A percentile compares a stretch with the other conserved stretches of the same genome.
These are phyloP conservation scores for Thielaviopsis ethacetica DNA, from an alignment of 2,329 filamentous ascomycete genomes.

Conservation along the genomic window DNA sequence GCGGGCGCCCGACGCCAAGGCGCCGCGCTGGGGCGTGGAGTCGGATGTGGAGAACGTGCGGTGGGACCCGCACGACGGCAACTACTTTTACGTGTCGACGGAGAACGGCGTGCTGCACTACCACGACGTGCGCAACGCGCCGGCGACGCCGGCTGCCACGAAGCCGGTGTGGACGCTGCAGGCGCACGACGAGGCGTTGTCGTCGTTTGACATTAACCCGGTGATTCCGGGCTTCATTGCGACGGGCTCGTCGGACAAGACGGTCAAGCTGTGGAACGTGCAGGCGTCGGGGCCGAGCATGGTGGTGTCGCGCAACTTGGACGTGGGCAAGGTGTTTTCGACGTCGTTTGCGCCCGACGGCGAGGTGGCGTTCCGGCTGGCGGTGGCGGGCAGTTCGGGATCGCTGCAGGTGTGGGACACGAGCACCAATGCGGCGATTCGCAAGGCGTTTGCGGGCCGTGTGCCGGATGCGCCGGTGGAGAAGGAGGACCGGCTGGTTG, in stretches of 20 bases:
- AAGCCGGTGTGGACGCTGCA: slow-evolving; percentile 91
- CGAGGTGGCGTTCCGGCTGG: slow-evolving; percentile 80
- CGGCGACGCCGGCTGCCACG: slow-evolving; percentile 52
- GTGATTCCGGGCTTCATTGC: slow-evolving; percentile 83
- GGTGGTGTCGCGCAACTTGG: slow-evolving; percentile 80
- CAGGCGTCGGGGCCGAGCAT: slow-evolving; percentile 65
- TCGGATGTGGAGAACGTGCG: slow-evolving; percentile 84
- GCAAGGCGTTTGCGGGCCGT: slow-evolving; percentile 64
- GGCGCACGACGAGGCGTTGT: slow-evolving; percentile 84
- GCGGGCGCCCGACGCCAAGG: slow-evolving; percentile 72
- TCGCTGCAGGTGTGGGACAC: slow-evolving; percentile 93
- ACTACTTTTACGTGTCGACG: slow-evolving; percentile 91
- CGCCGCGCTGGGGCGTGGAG: slow-evolving; percentile 80
- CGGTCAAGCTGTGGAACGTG: slow-evolving; percentile 94
- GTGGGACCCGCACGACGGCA: slow-evolving; percentile 86
- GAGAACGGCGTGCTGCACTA: slow-evolving; percentile 86
- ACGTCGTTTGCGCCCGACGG: slow-evolving; percentile 78
- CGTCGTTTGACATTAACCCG: slow-evolving; percentile 82
- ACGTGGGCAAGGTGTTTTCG: slow-evolving; percentile 89
- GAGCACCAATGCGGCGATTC: slow-evolving; percentile 74
- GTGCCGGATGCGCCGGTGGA: slow-evolving; percentile 40
- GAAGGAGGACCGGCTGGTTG: slow-evolving; percentile 62
- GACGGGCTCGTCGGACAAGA: slow-evolving; percentile 86
- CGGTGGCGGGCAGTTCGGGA: slow-evolving; percentile 89
- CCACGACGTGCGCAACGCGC: slow-evolving; percentile 68